Base-by-base conservation (phyloP, 2,329 filamentous ascomycete genomes). In the Ambrosiella beaveri region DNA sequence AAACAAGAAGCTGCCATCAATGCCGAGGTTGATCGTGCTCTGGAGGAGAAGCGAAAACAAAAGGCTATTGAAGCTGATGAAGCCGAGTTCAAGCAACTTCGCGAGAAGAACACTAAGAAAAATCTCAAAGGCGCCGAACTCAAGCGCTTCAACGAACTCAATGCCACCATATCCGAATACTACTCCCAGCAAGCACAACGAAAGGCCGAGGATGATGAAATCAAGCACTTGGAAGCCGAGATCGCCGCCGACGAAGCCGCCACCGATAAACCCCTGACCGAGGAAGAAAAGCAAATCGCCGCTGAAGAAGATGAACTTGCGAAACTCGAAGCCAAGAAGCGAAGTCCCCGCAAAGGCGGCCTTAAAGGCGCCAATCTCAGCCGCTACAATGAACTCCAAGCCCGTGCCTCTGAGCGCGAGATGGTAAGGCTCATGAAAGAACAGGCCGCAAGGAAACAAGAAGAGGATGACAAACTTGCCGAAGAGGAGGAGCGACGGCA, bases 1-100 rank as follows among this genome's bases (percentile, higher is more conserved):
- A 60, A 58, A 35, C 56, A 60, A 53, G 59, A 60, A 41, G 56
- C 55, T 4, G 59, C 59, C 19, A 60, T 60, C 40, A 17, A 56
- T 55, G 56, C 52, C 35, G 59, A 60, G 50, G 56, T 56, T 7
- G 56, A 60, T 12, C 37, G 41, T 13, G 15, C 41, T 5, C 36
- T 56, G 5, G 59, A 57, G 15, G 59, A 60, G 35, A 60, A 58
- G 51, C 59, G 39, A 6, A 44, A 35, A 7, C 50, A 54, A 35
- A 45, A 39, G 12, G 57, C 45, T 35, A n/a, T 41, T 38, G 52
- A 17, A 7, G 9, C 41, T 3, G 47, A 51, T 12, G 50, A 58
- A 37, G 54, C 51, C 40, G 59, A 60, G 19, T 12, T 59, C n/a
- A 59, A 59, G 17, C 11, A 17, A 1, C 52, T 57, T 15, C 55